Evolutionary conservation across 768 basidiomycete genomes (phyloP).

Genomic region (Tulasnella sp.): DNA sequence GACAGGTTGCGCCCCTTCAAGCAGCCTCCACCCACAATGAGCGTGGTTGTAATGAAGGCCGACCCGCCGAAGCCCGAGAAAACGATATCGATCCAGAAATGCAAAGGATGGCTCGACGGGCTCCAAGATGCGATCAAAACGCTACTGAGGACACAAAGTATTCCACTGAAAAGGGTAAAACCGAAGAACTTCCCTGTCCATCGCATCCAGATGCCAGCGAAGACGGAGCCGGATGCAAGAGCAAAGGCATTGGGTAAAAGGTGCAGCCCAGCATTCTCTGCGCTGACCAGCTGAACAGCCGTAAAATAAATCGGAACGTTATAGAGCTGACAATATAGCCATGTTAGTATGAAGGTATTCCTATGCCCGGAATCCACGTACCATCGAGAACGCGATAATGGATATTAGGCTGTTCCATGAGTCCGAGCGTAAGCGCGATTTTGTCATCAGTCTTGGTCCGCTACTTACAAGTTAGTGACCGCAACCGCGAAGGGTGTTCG

Average conservation of each 20-base stretch:
- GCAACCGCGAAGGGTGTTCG: slow-evolving; percentile 78
- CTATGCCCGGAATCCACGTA: slow-evolving; percentile 63
- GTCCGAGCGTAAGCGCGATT: neutral
- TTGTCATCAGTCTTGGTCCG: neutral
- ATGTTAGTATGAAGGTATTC: slow-evolving; percentile 23
- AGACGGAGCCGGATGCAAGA: slow-evolving; percentile 75
- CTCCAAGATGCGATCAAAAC: slow-evolving; percentile 59
- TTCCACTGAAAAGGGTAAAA: slow-evolving; percentile 59
- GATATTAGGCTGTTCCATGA: slow-evolving; percentile 42
- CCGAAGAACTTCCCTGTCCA: slow-evolving; percentile 78
- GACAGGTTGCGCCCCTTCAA: slow-evolving; percentile 15
- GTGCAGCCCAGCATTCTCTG: slow-evolving; percentile 71
- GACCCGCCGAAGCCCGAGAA: slow-evolving; percentile 82
- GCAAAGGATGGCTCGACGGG: slow-evolving; percentile 48
- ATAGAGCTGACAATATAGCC: slow-evolving; percentile 49
- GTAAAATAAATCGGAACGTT: slow-evolving; percentile 85
- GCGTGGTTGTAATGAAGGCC: slow-evolving; percentile 73
- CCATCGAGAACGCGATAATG: slow-evolving; percentile 74
- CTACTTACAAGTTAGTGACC: slow-evolving; percentile 53
- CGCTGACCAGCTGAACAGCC: slow-evolving; percentile 60
- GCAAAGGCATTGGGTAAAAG: slow-evolving; percentile 85
- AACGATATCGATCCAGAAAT: slow-evolving; percentile 70
- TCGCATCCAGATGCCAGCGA: slow-evolving; percentile 87
- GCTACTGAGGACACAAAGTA: slow-evolving; percentile 51
- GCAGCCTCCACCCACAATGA: slow-evolving; percentile 46